Percentiles rank a stretch among this genome's conserved stretches.
These are phyloP conservation scores for Betula pendula DNA, from an alignment of 306 rosid genomes.

Conservation along the genomic window DNA sequence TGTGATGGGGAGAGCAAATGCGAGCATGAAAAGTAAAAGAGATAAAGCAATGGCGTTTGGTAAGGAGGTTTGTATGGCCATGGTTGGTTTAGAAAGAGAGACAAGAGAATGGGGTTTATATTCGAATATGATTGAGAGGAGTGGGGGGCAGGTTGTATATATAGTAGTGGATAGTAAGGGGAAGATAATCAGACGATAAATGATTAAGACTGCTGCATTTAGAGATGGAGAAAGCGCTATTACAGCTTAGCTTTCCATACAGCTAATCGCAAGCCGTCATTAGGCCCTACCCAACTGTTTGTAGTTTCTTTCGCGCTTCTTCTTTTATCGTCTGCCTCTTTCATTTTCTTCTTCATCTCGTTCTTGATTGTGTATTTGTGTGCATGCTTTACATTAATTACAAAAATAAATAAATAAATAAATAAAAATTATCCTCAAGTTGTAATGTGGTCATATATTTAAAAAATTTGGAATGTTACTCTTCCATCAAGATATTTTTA, in stretches of 20 bases:
- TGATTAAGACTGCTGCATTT: conserved; percentile 24
- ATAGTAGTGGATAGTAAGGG: conserved; percentile 18
- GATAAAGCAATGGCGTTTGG: conserved; percentile 14
- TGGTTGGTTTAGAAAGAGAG: conserved; percentile 8
- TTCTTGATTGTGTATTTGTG: no score
- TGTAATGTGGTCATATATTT: no score
- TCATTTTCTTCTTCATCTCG: conserved; percentile 11
- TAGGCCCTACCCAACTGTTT: conserved; percentile 61
- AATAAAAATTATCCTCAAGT: no score
- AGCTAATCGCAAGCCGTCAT: conserved; percentile 67
- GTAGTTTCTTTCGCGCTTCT: conserved; percentile 24
- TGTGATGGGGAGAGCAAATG: conserved; percentile 32
- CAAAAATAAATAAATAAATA: no score
- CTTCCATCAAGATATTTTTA: no score
- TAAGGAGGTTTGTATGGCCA: conserved; percentile 32
- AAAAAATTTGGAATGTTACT: no score
- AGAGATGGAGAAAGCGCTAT: conserved; percentile 36
- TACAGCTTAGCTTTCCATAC: conserved; percentile 60
- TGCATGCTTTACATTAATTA: no score
- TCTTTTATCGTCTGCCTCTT: neutral
- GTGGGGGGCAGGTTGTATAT: conserved; percentile 20
- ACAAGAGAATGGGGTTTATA: neutral
- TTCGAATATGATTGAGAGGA: conserved; percentile 19
- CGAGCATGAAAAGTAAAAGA: conserved; percentile 32
- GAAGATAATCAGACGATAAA: neutral